phyloP scores from a whole-genome alignment of 306 rosid species.

The Castanopsis chinensis region DNA sequence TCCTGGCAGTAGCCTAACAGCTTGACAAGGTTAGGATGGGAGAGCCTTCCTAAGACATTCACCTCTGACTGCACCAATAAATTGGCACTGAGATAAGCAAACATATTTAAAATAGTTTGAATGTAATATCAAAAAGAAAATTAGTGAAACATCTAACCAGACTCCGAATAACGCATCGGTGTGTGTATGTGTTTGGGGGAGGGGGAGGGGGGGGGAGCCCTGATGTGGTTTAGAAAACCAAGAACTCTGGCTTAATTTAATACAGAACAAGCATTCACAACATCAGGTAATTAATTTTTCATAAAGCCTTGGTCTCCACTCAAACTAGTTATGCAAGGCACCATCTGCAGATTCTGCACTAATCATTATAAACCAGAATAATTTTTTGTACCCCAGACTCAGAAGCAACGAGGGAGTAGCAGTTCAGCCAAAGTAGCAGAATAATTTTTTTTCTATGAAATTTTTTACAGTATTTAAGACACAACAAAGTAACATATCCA shows the following conservation, averaged over 20 bases:
- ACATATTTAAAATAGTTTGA: not conserved
- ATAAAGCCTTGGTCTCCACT: not conserved
- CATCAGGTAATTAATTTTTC: not conserved
- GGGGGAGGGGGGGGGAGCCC: too few relatives aligned
- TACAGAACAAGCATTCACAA: not conserved
- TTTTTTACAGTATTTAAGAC: not conserved
- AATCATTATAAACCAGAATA: not conserved
- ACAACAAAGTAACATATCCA: not conserved
- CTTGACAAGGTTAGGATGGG: conserved; percentile 92
- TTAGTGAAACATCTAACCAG: not conserved
- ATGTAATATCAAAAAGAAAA: not conserved
- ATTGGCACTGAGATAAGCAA: conserved; percentile 14
- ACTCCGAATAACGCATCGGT: not conserved
- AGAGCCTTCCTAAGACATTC: conserved; percentile 75
- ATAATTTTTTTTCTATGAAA: not conserved
- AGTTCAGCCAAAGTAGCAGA: not conserved
- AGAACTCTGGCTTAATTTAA: not conserved
- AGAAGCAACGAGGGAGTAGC: not conserved
- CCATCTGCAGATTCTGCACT: not conserved
- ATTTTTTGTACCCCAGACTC: not conserved
- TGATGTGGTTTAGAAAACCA: not conserved
- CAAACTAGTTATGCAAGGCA: not conserved
- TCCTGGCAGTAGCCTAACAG: conserved; percentile 86
- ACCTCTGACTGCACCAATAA: conserved; percentile 79
- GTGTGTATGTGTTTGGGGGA: too few relatives aligned